phyloP scores from a whole-genome alignment of 192 early-diverging fungal genomes.

The Mortierella antarctica region DNA sequence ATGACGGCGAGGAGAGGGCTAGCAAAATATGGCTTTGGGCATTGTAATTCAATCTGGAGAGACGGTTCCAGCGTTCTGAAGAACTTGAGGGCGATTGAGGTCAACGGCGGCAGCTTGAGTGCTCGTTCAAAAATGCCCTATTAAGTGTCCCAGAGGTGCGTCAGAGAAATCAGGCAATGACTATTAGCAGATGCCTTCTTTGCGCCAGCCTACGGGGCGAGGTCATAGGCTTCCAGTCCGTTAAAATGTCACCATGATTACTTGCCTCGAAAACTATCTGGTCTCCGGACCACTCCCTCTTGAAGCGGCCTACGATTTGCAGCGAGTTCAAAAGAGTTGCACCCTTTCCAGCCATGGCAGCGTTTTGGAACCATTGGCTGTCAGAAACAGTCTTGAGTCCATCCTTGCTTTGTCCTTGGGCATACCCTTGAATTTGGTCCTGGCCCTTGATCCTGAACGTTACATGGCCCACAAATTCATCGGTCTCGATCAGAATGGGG shows the following conservation, averaged over 20 bases:
- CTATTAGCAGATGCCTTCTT: not conserved
- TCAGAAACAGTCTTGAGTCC: conserved; percentile 6
- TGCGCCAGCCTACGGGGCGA: no score
- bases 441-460: conserved; percentile 17
- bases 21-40: conserved; percentile 14
- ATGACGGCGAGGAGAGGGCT: conserved; percentile 16
- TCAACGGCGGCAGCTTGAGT: conserved; percentile 14
- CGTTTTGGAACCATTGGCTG: conserved; percentile 34
- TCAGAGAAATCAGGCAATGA: not conserved
- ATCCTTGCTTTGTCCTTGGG: conserved; percentile 30
- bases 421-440: conserved; percentile 24
- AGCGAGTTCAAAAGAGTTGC: conserved; percentile 11
- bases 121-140: conserved; percentile 23
- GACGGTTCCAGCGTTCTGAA: conserved; percentile 22
- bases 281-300: conserved; percentile 38
- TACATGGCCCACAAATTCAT: conserved; percentile 41
- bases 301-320: conserved; percentile 27
- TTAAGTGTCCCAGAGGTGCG: no score
- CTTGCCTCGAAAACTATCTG: conserved; percentile 33
- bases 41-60: conserved; percentile 19
- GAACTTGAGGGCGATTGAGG: conserved; percentile 23
- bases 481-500: conserved; percentile 21
- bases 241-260: not conserved
- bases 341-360: not conserved
- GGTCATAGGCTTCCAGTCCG: no score